Evolutionary conservation across 441 rosid species (phyloP), one percentile per base, ranked within the genome.

Genomic region (Arabidopsis lyrata): DNA sequence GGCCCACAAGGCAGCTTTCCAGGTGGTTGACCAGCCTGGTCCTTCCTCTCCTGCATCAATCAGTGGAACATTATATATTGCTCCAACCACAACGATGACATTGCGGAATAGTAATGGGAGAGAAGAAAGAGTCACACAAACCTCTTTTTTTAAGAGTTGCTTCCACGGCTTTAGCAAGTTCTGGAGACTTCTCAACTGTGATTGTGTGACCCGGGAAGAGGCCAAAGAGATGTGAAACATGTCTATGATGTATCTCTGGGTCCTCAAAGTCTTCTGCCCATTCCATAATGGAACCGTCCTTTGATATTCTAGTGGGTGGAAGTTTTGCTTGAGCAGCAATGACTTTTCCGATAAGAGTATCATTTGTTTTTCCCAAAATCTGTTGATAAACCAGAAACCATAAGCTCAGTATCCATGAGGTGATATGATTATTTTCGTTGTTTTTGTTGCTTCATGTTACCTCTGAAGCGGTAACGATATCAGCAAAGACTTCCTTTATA

Each of bases 1-100:
- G 8, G 97, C 98, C 99, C 99, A 95, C 50, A 88, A 65, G 29
- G 97, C 93, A 47, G 77, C 82, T 82, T 92, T 95, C 99, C 99
- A 95, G 0, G 86, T 67, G 27, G 92, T 95, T 66, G 99, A 95
- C 98, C 98, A 95, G 53, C 96, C 96, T 1, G 97, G 97, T 20
- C 97, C 98, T 10, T 86, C 90, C 76, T 90, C 98, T 66, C 99
- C 98, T 92, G 87, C 53, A 5, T 34, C 59, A 54, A 73, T 76
- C 66, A 66, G 6, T 18, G 35, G 31, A 32, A 38, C 22, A 65
- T 44, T 63, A 41, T 50, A 39, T 52, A 39, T 58, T 27, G 34
- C 41, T 36, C 35, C 31, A 29, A 29, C 31, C 9, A 6, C 10
- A 0, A 8, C 68, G 18, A 68, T 14, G 61, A 35, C 48, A 50